These are phyloP conservation scores for Moniliella sp. DNA, from an alignment of 1,284 basidiomycete genomes.

Conservation along the genomic window DNA sequence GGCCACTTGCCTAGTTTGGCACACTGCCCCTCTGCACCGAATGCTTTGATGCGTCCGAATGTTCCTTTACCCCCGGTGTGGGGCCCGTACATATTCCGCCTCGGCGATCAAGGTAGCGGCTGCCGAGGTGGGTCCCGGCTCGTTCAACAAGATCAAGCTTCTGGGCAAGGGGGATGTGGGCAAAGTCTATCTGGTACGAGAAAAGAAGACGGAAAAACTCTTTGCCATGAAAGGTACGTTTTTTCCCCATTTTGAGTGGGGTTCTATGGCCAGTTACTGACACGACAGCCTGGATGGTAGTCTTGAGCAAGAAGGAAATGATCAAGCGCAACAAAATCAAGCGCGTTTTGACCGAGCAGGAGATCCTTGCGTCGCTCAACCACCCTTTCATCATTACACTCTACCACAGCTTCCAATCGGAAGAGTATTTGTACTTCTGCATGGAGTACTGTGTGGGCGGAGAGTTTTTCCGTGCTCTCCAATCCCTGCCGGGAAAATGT, in stretches of 20 bases:
- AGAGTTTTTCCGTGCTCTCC: no score
- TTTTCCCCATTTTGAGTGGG: background rate
- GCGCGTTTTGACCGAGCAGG: conserved; percentile 28
- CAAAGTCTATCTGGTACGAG: no score
- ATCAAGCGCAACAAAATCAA: no score
- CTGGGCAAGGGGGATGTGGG: conserved; percentile 33
- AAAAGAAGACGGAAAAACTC: conserved; percentile 19
- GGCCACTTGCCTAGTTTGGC: no score
- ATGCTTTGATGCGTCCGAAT: no score
- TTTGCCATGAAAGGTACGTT: conserved; percentile 22
- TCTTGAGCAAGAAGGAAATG: conserved; percentile 30
- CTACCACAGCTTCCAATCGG: conserved; percentile 31
- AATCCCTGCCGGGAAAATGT: conserved; percentile 82
- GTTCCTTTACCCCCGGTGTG: no score
- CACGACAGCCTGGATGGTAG: no score
- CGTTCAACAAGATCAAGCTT: conserved; percentile 29
- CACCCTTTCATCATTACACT: conserved; percentile 32
- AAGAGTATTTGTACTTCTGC: conserved; percentile 29
- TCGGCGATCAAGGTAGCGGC: conserved; percentile 79
- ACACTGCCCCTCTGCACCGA: no score
- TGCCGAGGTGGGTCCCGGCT: conserved; percentile 23
- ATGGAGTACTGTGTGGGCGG: conserved; percentile 80
- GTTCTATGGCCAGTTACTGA: no score
- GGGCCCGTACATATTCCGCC: conserved; percentile 78
- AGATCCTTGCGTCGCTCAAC: conserved; percentile 24